Evolutionary conservation across 169 alveolate genomes (phyloP), one percentile per base, ranked within the genome.

Genomic region (Pseudocohnilembus persalinus): DNA sequence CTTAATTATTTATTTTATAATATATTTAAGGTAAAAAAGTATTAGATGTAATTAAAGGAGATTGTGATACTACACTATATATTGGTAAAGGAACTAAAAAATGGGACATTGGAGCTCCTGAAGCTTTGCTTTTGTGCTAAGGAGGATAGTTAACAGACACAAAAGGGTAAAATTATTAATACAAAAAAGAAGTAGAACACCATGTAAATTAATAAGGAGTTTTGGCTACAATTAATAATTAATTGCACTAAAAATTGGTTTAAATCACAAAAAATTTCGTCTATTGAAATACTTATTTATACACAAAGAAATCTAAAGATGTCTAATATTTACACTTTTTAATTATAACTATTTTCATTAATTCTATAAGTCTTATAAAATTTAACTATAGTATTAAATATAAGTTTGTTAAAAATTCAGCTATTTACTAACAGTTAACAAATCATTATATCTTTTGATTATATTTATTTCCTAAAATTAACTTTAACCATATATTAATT

Each of bases 91-190:
- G 91, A 26, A 81, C 79, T 29, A 73, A 79, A 27, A 76, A 81
- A 80, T 92, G 95, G 95, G 95, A 92, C 83, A 78, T 75, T 30
- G 88, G 95, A 74, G 95, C 93, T n/a, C 87, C 92, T n/a, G 92
- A 92, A 68, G 91, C 92, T 34, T 72, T 92, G 30, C 29, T 90
- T 26, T 77, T 34, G 76, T 82, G 79, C n/a, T 73, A 76, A 75
- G 88, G 88, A 4, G 91, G 88, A 31, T 30, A 4, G 20, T 49
- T 49, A 49, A 49, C 68, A 11, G 68, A 20, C 68, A 49, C 68
- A 49, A 20, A 49, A 11, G 68, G 68, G 20, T 4, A 4, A 49
- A 20, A 49, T 4, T 49, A 49, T 49, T 4, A 49, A 11, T 49
- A 49, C 20, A 20, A 49, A 4, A 4, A 4, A 49, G 20, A 49